Percentiles rank a stretch among this genome's conserved stretches.
Conservation (phyloP, 225 moss, liverwort and hornwort species). For the Lunularia cruciata region DNA sequence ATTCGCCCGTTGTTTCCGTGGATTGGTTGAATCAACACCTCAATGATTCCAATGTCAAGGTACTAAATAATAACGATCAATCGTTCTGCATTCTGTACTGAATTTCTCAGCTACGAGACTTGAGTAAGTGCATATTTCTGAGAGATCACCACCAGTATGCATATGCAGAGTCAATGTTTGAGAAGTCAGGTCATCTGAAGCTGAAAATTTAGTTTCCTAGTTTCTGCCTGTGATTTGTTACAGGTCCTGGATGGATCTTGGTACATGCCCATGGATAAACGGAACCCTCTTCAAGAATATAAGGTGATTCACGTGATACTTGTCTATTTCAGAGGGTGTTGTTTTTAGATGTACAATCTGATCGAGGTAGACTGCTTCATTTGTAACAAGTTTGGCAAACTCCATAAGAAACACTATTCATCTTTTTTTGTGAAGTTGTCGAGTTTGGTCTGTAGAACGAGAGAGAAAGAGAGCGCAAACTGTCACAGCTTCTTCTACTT, state of each 20-base stretch:
- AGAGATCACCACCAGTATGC: too few relatives aligned
- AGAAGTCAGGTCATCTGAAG: too few relatives aligned
- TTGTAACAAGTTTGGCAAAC: background rate
- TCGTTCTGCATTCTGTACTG: background rate
- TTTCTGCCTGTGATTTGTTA: slow-evolving; percentile 8
- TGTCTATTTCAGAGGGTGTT: too few relatives aligned
- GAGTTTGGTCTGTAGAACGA: too few relatives aligned
- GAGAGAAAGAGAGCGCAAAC: too few relatives aligned
- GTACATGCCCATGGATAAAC: slow-evolving; percentile 95
- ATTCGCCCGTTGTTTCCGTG: slow-evolving; percentile 39
- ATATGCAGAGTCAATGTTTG: too few relatives aligned
- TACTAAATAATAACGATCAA: background rate
- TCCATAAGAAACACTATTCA: background rate
- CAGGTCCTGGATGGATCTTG: slow-evolving; percentile 97
- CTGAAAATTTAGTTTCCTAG: too few relatives aligned
- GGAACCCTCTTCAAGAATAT: slow-evolving; percentile 75
- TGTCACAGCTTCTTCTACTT: too few relatives aligned
- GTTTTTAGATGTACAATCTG: background rate
- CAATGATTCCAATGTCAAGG: slow-evolving; percentile 36
- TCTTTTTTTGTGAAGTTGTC: too few relatives aligned
- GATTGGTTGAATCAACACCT: slow-evolving; percentile 45
- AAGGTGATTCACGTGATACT: slow-evolving; percentile 44
- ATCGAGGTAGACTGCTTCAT: background rate
- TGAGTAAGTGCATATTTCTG: background rate
- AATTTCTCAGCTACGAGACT: background rate